A percentile compares a stretch with the other conserved stretches of the same genome.
phyloP scores from a whole-genome alignment of 495 filamentous ascomycete species.

The Penicillium cosmopolitanum region DNA sequence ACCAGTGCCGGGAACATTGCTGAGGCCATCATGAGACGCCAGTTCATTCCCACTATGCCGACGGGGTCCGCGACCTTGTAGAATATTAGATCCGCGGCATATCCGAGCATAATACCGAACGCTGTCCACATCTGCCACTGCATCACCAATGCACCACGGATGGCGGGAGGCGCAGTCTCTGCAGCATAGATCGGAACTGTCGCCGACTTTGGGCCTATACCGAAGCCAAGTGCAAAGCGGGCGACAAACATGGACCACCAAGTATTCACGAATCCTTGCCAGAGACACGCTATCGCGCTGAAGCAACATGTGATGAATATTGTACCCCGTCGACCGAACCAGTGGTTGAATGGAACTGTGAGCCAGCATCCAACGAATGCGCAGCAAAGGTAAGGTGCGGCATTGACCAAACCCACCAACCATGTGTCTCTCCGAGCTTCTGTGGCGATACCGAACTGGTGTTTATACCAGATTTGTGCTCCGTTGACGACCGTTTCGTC shows the following conservation, averaged over 20 bases:
- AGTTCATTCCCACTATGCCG: conserved; percentile 69
- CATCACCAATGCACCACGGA: conserved; percentile 78
- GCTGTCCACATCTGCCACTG: conserved; percentile 91
- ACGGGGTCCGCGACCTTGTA: conserved; percentile 59
- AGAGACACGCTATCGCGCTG: conserved; percentile 71
- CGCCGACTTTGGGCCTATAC: conserved; percentile 79
- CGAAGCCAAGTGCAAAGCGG: conserved; percentile 72
- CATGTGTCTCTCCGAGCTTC: conserved; percentile 48
- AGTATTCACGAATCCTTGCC: conserved; percentile 73
- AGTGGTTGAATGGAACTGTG: conserved; percentile 77
- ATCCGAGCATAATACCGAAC: conserved; percentile 81
- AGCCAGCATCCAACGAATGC: conserved; percentile 83
- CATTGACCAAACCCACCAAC: conserved; percentile 67
- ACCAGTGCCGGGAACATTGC: conserved; percentile 74
- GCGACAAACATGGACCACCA: conserved; percentile 79
- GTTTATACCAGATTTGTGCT: conserved; percentile 72
- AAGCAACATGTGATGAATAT: conserved; percentile 77
- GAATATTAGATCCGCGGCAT: conserved; percentile 73
- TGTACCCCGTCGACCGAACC: conserved; percentile 79
- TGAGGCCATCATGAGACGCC: conserved; percentile 84
- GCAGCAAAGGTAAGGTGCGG: conserved; percentile 74
- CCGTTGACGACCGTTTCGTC: conserved; percentile 83
- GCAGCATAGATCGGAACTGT: conserved; percentile 82
- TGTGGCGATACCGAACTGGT: conserved; percentile 68
- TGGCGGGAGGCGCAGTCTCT: conserved; percentile 70